Percentiles rank a stretch among this genome's conserved stretches.
Conservation (phyloP, 2,329 filamentous ascomycete genomes). For the Onygena corvina region DNA sequence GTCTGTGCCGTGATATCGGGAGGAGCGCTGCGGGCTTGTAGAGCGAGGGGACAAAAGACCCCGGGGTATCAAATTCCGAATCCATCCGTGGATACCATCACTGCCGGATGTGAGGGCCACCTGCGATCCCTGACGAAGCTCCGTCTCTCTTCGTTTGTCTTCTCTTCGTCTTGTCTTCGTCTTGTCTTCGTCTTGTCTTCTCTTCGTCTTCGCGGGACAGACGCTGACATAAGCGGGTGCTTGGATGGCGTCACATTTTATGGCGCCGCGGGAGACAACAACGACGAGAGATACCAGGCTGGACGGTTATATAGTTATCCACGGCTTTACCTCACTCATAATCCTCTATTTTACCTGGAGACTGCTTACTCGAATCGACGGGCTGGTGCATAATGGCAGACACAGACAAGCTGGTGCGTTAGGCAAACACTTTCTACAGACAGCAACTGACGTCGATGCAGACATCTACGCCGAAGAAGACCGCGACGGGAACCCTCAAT, state of each 20-base stretch:
- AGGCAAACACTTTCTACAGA: neutral
- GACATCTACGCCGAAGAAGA: neutral
- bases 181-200: too few species aligned
- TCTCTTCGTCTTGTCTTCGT: too few species aligned
- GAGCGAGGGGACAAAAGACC: constrained; percentile 59
- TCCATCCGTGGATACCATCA: constrained; percentile 27
- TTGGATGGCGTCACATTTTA: neutral
- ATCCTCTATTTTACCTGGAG: too few species aligned
- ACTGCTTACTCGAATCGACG: too few species aligned
- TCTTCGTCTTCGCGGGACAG: neutral
- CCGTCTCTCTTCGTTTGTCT: too few species aligned
- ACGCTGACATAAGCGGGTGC: neutral
- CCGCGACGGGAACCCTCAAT: constrained; percentile 21
- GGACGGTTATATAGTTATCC: neutral
- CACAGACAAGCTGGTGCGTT: constrained; percentile 12
- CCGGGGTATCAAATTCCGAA: constrained; percentile 34
- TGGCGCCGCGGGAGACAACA: neutral
- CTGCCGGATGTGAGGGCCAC: too few species aligned
- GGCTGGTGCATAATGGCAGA: constrained; percentile 13
- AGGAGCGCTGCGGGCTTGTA: constrained; percentile 75
- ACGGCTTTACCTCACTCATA: too few species aligned
- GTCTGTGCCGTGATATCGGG: constrained; percentile 72
- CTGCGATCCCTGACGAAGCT: too few species aligned
- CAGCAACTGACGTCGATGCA: neutral
- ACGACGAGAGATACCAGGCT: neutral